phyloP scores from a whole-genome alignment of 768 basidiomycete genomes.

The Termitomyces sp. region DNA sequence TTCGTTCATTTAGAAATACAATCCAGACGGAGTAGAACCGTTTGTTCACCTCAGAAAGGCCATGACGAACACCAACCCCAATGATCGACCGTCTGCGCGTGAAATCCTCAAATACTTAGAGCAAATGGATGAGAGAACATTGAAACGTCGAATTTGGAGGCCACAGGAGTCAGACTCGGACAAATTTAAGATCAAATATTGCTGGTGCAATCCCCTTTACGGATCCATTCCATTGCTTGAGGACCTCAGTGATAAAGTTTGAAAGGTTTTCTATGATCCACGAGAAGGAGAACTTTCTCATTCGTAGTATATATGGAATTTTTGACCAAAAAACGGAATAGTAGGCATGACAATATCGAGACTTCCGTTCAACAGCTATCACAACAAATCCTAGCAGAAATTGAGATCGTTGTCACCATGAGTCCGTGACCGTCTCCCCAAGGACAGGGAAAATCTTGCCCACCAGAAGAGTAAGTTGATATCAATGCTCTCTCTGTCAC shows the following conservation, averaged over 20 bases:
- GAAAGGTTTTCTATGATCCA: background rate
- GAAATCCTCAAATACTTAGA: background rate
- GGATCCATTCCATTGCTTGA: background rate
- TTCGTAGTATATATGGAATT: too few relatives aligned
- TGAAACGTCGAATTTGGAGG: conserved; percentile 1
- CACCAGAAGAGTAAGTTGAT: too few relatives aligned
- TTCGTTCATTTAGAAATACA: background rate
- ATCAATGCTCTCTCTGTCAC: too few relatives aligned
- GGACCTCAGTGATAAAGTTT: background rate
- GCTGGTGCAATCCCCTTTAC: background rate
- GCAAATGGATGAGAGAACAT: too few relatives aligned
- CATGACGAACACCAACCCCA: background rate
- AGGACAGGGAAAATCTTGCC: too few relatives aligned
- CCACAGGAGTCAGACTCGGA: background rate
- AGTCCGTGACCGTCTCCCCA: too few relatives aligned
- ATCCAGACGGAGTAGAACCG: background rate
- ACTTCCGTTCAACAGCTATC: too few relatives aligned
- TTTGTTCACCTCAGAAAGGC: background rate
- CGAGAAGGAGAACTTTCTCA: too few relatives aligned
- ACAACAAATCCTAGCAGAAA: too few relatives aligned
- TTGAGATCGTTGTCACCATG: too few relatives aligned
- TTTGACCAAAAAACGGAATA: too few relatives aligned
- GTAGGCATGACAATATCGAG: too few relatives aligned
- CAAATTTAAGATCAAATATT: background rate
- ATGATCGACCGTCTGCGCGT: background rate